Evolutionary conservation across 306 rosid genomes (phyloP), one percentile per base, ranked within the genome.

Genomic region (Ceratonia siliqua): DNA sequence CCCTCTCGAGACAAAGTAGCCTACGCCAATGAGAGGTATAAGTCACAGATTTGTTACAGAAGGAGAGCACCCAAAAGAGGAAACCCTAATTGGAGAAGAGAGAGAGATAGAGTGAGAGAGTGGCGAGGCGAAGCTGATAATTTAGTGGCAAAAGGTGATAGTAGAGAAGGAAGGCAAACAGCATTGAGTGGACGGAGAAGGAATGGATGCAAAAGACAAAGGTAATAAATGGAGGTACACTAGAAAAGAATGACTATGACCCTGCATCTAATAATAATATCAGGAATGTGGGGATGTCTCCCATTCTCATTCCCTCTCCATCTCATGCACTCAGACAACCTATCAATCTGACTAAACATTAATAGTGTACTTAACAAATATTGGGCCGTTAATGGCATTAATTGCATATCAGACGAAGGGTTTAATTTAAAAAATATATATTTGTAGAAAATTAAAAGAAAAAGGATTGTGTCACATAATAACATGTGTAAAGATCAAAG

Each of bases 121-220:
- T 56, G 80, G 18, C 36, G 43, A 49, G 53, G 49, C 75, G 77
- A 72, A 71, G 74, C 59, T 81, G 88, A 77, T 74, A 74, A 81
- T 77, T 80, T 69, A 86, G 85, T 82, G 86, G 82, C 57, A 81
- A 83, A 85, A 85, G 86, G 73, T 74, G 71, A 69, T 81, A 61
- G 84, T 57, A 63, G 81, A 53, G 79, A 62, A 56, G 85, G 62
- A 78, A 82, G 82, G 74, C 78, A 74, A 86, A 67, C 68, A 83
- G 80, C 81, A 89, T 83, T 81, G 86, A 81, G 98, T 94, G 97
- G 92, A 89, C 85, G 92, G 90, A 83, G 95, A 87, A 84, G 92
- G 88, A 84, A 87, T 88, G 89, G 91, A 83, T 82, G 92, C 89
- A 90, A 91, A 88, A 91, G 93, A 94, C 95, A 94, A 86, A 86